Base-by-base conservation (phyloP, 345 rosid genomes). In the Litchi chinensis region DNA sequence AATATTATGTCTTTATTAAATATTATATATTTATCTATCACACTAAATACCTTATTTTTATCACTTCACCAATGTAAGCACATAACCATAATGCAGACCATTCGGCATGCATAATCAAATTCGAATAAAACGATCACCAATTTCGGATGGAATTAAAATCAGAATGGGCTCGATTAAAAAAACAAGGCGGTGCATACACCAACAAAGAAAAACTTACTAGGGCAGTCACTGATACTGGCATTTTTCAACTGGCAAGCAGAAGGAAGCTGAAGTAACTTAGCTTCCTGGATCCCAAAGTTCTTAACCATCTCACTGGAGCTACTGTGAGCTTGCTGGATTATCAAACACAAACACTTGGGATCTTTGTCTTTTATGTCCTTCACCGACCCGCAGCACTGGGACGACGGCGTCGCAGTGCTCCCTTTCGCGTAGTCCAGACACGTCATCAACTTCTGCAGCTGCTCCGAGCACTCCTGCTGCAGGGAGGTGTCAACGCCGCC, bases 341-440 rank as follows among this genome's bases (percentile, higher is more conserved):
- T 69, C 73, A 2, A 88, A 79, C 98, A 96, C 83, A 96, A 80
- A 84, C 99, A 96, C 83, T 91, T 88, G 11, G 98, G 97, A 2
- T 92, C 90, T 8, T 75, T 81, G 0, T 80, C 93, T 77, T 87
- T 89, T 11, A 90, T 84, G 4, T 79, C 88, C 71, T 82, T 78
- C 60, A 89, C 87, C 0, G 95, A 75, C n/a, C 32, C 74, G 79
- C 99, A 96, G 74, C 99, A 96, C 40, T 89, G 86, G 62, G 88
- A 79, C 6, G 93, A 9, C 7, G 99, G 98, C 8, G 40, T 24
- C 50, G 80, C 59, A 69, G 57, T 81, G 85, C 87, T 87, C 76
- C 95, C 99, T 28, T 85, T 81, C 4, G 97, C 99, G 57, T 77
- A 96, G 67, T 39, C 82, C 86, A 93, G 65, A 80, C 99, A 94